These are phyloP conservation scores for Populus hybrid DNA, from an alignment of 441 rosid genomes.

Conservation along the genomic window DNA sequence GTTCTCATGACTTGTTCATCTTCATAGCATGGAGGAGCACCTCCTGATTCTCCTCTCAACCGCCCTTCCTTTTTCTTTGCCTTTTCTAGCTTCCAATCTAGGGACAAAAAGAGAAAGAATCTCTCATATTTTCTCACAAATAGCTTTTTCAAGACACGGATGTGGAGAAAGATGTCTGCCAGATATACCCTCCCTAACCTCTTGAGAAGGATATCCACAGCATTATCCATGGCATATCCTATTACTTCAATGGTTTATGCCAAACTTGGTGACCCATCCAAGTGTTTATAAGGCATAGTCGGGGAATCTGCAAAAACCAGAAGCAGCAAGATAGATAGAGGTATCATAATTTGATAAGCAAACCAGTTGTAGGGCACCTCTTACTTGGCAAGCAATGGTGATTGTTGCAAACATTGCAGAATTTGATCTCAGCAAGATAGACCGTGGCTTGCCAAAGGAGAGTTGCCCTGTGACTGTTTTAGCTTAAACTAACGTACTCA, in stretches of 20 bases:
- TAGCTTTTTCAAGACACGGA: background rate
- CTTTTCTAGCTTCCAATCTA: conserved; percentile 12
- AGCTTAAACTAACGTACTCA: background rate
- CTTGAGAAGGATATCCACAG: conserved; percentile 12
- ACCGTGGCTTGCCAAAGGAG: conserved; percentile 30
- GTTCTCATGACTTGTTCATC: background rate
- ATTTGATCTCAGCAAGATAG: background rate
- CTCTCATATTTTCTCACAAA: background rate
- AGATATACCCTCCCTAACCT: background rate
- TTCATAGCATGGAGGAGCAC: background rate
- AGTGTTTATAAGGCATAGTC: background rate
- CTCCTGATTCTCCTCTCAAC: background rate
- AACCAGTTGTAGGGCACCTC: conserved; percentile 28
- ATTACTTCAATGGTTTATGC: conserved; percentile 7
- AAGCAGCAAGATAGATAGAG: background rate
- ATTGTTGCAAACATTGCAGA: background rate
- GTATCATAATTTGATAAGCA: background rate
- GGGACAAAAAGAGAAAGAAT: background rate
- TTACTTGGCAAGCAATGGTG: conserved; percentile 23
- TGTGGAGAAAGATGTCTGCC: background rate
- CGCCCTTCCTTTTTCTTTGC: background rate
- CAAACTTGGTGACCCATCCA: background rate
- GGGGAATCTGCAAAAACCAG: background rate
- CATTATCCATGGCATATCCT: conserved; percentile 14
- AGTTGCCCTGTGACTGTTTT: conserved; percentile 34